Evolutionary conservation across 1,139 yeast species (phyloP).

Genomic region (Suhomyces yuchorum): DNA sequence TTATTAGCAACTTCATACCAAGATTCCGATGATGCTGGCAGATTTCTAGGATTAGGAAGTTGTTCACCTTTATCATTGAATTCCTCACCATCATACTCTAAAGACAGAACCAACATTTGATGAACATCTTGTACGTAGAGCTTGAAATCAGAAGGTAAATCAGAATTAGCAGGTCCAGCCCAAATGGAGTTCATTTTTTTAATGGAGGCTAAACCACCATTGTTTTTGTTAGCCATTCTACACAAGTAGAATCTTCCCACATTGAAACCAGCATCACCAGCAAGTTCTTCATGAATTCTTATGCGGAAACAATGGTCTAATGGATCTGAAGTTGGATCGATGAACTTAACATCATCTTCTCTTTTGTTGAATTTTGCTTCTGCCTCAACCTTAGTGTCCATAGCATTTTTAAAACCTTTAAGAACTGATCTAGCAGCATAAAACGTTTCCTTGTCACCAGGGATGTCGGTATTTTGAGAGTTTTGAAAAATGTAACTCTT

Average conservation of each 20-base stretch:
- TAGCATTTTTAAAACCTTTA: constrained; percentile 40
- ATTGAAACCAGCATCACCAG: constrained; percentile 50
- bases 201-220: constrained; percentile 44
- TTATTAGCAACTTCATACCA: constrained; percentile 52
- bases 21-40: neutral
- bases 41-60: constrained; percentile 14
- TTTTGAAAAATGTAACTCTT: constrained; percentile 37
- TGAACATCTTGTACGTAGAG: constrained; percentile 55
- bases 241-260: constrained; percentile 50
- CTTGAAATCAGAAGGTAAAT: constrained; percentile 43
- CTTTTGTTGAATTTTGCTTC: constrained; percentile 36
- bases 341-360: constrained; percentile 35
- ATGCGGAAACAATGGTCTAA: constrained; percentile 37
- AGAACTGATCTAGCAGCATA: constrained; percentile 44
- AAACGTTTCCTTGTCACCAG: constrained; percentile 48
- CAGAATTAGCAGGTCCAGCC: constrained; percentile 22
- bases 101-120: constrained; percentile 33
- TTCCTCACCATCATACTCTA: constrained; percentile 37
- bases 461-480: constrained; percentile 41
- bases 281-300: constrained; percentile 44
- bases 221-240: constrained; percentile 40
- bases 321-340: constrained; percentile 49
- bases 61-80: constrained; percentile 37
- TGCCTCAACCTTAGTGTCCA: constrained; percentile 34
- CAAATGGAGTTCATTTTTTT: constrained; percentile 34